Percentiles rank a stretch among this genome's conserved stretches.
These are phyloP conservation scores for Saccharomycopsis sp. DNA, from an alignment of 805 yeast species.

Conservation along the genomic window DNA sequence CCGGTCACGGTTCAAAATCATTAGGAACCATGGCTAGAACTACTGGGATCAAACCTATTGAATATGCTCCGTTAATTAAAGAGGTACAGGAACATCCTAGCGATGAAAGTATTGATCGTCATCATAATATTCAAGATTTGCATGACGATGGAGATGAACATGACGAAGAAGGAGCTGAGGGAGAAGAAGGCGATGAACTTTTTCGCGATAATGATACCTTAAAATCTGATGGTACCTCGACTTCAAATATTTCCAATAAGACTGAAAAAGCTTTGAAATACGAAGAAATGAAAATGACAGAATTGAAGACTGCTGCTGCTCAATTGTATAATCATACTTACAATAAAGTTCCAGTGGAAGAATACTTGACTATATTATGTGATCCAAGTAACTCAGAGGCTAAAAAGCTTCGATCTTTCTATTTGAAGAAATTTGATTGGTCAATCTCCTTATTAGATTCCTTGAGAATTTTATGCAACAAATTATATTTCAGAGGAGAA, in stretches of 20 bases:
- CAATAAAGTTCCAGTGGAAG: slow-evolving; percentile 18
- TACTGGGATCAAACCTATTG: not conserved
- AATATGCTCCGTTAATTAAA: slow-evolving; percentile 14
- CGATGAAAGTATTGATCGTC: too few species aligned
- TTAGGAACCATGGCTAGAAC: not conserved
- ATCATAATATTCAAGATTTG: not conserved
- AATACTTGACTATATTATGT: slow-evolving; percentile 18
- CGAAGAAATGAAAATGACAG: slow-evolving; percentile 14
- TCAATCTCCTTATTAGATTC: slow-evolving; percentile 14
- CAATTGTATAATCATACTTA: slow-evolving; percentile 15
- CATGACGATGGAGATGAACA: not conserved
- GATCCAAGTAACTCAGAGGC: slow-evolving; percentile 18
- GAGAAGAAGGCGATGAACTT: slow-evolving; percentile 7
- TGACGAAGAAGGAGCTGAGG: not conserved
- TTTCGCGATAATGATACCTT: slow-evolving; percentile 12
- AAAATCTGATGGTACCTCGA: slow-evolving; percentile 5
- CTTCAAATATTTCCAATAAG: slow-evolving; percentile 15
- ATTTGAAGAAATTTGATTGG: slow-evolving; percentile 19
- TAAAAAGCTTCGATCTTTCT: slow-evolving; percentile 16
- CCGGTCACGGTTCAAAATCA: slow-evolving; percentile 1
- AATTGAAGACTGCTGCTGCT: slow-evolving; percentile 15
- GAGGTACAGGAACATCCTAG: not conserved
- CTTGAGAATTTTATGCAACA: slow-evolving; percentile 68
- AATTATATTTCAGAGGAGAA: slow-evolving; percentile 93
- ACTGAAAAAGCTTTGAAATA: slow-evolving; percentile 21